Conservation (phyloP, 192 early-diverging fungal species). For the Radiomyces spectabilis region DNA sequence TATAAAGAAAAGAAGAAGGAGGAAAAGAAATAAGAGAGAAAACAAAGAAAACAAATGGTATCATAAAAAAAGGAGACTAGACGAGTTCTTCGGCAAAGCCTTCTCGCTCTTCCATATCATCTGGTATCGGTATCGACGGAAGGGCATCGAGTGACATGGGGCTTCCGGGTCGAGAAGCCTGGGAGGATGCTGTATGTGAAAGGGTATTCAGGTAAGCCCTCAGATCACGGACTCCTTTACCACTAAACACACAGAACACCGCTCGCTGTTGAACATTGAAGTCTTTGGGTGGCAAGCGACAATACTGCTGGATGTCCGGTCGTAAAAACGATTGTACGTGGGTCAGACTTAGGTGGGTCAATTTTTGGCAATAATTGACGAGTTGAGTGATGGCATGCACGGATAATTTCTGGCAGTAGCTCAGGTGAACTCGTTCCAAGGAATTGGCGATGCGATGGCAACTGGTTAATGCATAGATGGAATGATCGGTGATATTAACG, state of each 20-base stretch:
- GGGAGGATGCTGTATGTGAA: not conserved
- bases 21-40: not conserved
- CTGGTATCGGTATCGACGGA: not conserved
- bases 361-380: constrained; percentile 34
- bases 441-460: constrained; percentile 31
- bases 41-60: not conserved
- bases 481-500: constrained; percentile 45
- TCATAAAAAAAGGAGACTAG: not conserved
- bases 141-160: too few species aligned
- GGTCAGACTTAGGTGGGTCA: constrained; percentile 49
- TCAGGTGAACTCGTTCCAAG: constrained; percentile 49
- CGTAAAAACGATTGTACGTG: constrained; percentile 47
- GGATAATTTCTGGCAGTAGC: constrained; percentile 46
- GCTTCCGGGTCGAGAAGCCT: not conserved
- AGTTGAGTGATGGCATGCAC: constrained; percentile 35
- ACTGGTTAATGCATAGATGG: constrained; percentile 40
- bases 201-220: constrained; percentile 26
- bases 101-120: not conserved
- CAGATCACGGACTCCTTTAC: constrained; percentile 47
- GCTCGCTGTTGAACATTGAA: constrained; percentile 45
- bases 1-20: not conserved
- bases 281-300: constrained; percentile 43
- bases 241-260: constrained; percentile 54
- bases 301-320: constrained; percentile 39
- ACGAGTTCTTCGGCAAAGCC: not conserved